A percentile compares a stretch with the other conserved stretches of the same genome.
Evolutionary conservation across 2,329 filamentous ascomycete genomes (phyloP).

Genomic region (Ophiocordyceps camponoti-leonardi): DNA sequence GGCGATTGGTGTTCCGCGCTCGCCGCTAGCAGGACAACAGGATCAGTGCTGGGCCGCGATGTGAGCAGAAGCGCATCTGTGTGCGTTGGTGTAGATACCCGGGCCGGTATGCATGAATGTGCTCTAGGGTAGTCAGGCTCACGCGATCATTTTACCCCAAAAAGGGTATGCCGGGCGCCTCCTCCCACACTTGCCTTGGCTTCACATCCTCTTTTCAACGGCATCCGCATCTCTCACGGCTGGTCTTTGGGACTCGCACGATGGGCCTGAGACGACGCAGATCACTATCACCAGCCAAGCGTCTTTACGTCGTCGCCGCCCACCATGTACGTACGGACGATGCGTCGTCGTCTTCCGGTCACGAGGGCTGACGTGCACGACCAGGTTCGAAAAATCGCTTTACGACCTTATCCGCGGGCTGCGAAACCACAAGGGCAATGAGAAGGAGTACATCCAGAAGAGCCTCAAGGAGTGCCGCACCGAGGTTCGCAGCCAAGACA

Average conservation of each 20-base stretch:
- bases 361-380: not conserved
- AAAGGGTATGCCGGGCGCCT: not conserved
- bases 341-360: not conserved
- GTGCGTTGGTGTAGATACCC: too few species aligned
- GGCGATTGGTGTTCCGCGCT: too few species aligned
- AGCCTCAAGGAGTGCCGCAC: slow-evolving; percentile 87
- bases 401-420: slow-evolving; percentile 97
- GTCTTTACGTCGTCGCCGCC: not conserved
- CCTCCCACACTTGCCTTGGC: not conserved
- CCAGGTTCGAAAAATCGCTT: slow-evolving; percentile 96
- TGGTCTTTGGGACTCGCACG: not conserved
- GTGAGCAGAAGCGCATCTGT: too few species aligned
- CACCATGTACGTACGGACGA: not conserved
- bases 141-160: not conserved
- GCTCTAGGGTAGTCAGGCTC: not conserved
- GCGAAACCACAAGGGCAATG: slow-evolving; percentile 86
- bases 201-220: not conserved
- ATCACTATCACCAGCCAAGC: not conserved
- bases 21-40: too few species aligned
- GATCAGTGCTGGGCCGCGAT: too few species aligned
- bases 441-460: slow-evolving; percentile 88
- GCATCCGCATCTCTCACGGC: not conserved
- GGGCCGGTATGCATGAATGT: too few species aligned
- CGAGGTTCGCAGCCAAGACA: slow-evolving; percentile 84
- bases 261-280: not conserved